Evolutionary conservation across 148 eudicot genomes (phyloP).

Genomic region (Persicaria tinctoria): DNA sequence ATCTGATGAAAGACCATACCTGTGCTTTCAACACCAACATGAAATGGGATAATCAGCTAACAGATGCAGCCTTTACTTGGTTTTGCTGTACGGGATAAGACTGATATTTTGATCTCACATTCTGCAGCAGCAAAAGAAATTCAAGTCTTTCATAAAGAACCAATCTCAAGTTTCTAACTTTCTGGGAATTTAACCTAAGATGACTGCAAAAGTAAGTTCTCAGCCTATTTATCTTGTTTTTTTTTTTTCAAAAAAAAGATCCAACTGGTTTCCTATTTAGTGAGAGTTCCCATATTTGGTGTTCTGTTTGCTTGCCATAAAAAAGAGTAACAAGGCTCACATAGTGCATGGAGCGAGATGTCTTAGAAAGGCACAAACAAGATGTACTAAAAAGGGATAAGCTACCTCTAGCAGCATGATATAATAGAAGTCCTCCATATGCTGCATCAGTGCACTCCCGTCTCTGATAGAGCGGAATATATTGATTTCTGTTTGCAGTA

Average conservation of each 20-base stretch:
- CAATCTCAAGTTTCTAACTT: not conserved
- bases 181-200: not conserved
- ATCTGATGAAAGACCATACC: not conserved
- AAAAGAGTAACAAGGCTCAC: not conserved
- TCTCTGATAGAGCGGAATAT: constrained; percentile 85
- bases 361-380: not conserved
- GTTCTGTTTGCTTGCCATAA: not conserved
- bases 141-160: not conserved
- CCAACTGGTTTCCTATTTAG: not conserved
- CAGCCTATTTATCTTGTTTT: not conserved
- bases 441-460: constrained; percentile 96
- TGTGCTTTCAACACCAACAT: not conserved
- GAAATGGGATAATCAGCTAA: constrained; percentile 14
- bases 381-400: not conserved
- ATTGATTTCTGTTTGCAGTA: constrained; percentile 88
- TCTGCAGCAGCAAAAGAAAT: constrained; percentile 32
- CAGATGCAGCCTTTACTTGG: constrained; percentile 25
- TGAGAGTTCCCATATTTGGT: not conserved
- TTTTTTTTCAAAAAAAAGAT: not conserved
- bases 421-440: constrained; percentile 97
- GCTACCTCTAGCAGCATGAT: constrained; percentile 76
- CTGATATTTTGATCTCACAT: constrained; percentile 70
- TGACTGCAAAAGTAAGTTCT: not conserved
- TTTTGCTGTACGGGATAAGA: constrained; percentile 26
- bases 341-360: not conserved